A percentile compares a stretch with the other conserved stretches of the same genome.
These are phyloP conservation scores for Epichloe festucae DNA, from an alignment of 2,329 filamentous ascomycete species.

Conservation along the genomic window DNA sequence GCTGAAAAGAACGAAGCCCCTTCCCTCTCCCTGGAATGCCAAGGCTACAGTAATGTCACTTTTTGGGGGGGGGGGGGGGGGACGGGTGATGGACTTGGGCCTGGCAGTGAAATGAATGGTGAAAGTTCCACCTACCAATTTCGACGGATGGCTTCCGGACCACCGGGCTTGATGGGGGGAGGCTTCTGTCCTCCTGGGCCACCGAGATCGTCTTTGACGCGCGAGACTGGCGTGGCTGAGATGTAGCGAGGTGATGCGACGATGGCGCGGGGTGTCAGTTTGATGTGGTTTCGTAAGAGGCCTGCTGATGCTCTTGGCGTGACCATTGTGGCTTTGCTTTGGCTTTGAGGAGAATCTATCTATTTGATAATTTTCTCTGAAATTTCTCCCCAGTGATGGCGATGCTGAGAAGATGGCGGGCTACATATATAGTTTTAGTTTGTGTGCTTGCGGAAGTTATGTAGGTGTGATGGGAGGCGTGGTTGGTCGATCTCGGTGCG, in stretches of 20 bases:
- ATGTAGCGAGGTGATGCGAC: conserved; percentile 1
- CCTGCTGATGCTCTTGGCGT: not conserved
- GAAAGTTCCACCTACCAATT: conserved; percentile 18
- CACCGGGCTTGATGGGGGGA: conserved; percentile 14
- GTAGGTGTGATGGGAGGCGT: not conserved
- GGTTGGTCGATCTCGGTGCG: not conserved
- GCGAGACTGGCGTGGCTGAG: conserved; percentile 1
- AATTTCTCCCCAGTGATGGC: too few species aligned
- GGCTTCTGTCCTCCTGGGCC: conserved; percentile 22
- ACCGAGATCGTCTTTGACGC: conserved; percentile 15
- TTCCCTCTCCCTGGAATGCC: too few species aligned
- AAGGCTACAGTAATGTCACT: too few species aligned
- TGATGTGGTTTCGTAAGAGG: conserved; percentile 4
- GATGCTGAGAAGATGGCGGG: too few species aligned
- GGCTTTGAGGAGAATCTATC: too few species aligned
- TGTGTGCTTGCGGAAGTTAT: not conserved
- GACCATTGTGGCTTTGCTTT: not conserved
- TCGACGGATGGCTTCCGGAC: conserved; percentile 16
- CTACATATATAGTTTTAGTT: not conserved
- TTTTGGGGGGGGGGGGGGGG: too few species aligned
- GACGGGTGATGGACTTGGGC: too few species aligned
- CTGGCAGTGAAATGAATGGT: not conserved
- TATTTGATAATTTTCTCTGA: too few species aligned
- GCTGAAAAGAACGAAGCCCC: not conserved
- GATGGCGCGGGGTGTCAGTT: not conserved